Conservation (phyloP, 345 rosid genomes). For the Dipteronia sinensis region DNA sequence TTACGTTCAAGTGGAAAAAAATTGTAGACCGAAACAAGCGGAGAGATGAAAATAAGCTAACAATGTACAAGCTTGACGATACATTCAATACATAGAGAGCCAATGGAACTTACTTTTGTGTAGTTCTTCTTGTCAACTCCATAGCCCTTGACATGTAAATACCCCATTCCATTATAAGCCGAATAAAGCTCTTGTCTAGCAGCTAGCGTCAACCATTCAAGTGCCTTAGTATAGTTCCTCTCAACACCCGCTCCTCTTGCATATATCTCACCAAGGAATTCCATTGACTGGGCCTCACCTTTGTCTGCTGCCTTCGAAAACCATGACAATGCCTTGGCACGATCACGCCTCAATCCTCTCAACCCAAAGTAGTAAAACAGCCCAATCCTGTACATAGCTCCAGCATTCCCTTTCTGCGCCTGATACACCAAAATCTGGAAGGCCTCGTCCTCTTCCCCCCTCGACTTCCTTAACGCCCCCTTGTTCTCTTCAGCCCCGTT, state of each 20-base stretch:
- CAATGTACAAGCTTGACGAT: neutral
- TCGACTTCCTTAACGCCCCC: conserved; percentile 81
- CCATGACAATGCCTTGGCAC: conserved; percentile 85
- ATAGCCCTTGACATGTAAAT: conserved; percentile 92
- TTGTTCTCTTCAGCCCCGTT: conserved; percentile 96
- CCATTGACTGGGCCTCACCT: conserved; percentile 95
- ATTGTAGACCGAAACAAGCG: conserved; percentile 5
- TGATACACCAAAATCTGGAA: conserved; percentile 95
- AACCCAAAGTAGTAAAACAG: conserved; percentile 90
- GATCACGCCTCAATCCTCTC: conserved; percentile 94
- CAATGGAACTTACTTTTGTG: conserved; percentile 61
- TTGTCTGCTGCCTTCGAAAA: conserved; percentile 85
- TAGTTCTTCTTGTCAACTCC: conserved; percentile 96
- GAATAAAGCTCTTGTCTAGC: conserved; percentile 76
- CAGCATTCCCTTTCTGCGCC: conserved; percentile 94
- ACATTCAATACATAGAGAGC: neutral
- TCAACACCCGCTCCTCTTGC: conserved; percentile 99
- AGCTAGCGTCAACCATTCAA: conserved; percentile 93
- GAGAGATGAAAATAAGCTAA: neutral
- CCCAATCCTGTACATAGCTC: conserved; percentile 88
- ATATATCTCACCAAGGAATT: conserved; percentile 95
- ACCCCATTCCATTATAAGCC: conserved; percentile 95
- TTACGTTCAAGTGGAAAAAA: neutral
- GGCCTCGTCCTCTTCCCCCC: conserved; percentile 98
- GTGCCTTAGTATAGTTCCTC: conserved; percentile 91